Conservation (phyloP, 495 filamentous ascomycete genomes). For the Aspergillus saccharolyticus region DNA sequence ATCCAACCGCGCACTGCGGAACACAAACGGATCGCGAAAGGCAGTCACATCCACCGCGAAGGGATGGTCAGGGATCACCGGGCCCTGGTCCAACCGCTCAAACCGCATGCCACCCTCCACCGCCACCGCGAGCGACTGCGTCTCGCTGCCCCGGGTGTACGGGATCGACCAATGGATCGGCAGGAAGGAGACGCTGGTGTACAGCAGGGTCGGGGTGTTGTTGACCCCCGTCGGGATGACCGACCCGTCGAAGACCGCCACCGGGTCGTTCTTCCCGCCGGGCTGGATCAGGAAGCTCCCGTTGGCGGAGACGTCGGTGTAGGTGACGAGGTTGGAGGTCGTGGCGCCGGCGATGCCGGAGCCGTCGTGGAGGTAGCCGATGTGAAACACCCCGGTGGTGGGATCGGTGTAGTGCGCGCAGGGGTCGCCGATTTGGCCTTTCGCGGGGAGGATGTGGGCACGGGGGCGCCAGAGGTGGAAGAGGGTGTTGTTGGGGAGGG, state of each 20-base stretch:
- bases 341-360: conserved; percentile 14
- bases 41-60: conserved; percentile 16
- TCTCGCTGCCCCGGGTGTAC: conserved; percentile 20
- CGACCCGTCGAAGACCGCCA: conserved; percentile 21
- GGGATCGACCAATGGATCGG: conserved; percentile 26
- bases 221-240: conserved; percentile 19
- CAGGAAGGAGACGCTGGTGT: conserved; percentile 20
- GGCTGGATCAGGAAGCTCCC: conserved; percentile 14
- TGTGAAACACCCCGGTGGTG: conserved; percentile 20
- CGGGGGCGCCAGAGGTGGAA: conserved; percentile 21
- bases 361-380: conserved; percentile 19
- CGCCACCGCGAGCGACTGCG: conserved; percentile 20
- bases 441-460: conserved; percentile 17
- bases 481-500: conserved; percentile 13
- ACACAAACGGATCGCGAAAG: conserved; percentile 23
- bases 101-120: conserved; percentile 18
- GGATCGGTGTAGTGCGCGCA: conserved; percentile 22
- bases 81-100: conserved; percentile 15
- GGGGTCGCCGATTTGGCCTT: conserved; percentile 19
- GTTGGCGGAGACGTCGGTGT: conserved; percentile 13
- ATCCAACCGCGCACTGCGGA: conserved; percentile 18
- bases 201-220: conserved; percentile 19
- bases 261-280: conserved; percentile 19
- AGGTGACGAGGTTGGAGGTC: conserved; percentile 17
- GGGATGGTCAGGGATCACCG: conserved; percentile 16